Evolutionary conservation across 164 flowering plant genomes (phyloP).

Genomic region (Protea cynaroides): DNA sequence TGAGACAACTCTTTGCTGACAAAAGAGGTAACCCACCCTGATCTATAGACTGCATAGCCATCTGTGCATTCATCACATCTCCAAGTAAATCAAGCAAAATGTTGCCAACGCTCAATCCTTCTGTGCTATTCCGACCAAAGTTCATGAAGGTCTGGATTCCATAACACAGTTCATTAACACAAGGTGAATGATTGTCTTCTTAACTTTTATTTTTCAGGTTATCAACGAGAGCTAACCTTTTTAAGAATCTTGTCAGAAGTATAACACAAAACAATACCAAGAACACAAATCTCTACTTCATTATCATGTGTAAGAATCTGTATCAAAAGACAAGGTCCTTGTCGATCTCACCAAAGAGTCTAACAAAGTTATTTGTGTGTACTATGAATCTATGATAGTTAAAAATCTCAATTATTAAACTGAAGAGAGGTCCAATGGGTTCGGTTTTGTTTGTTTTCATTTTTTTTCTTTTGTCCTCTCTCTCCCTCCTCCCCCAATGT

Average conservation of each 20-base stretch:
- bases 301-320: not conserved
- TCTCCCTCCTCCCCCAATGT: too few species aligned
- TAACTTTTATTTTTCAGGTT: not conserved
- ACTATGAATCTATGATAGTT: not conserved
- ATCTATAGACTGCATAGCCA: conserved; percentile 87
- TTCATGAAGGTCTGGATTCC: conserved; percentile 63
- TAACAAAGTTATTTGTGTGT: not conserved
- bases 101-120: conserved; percentile 91
- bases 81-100: conserved; percentile 82
- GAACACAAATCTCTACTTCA: not conserved
- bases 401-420: not conserved
- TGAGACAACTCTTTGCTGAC: not conserved
- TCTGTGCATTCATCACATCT: conserved; percentile 68
- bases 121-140: conserved; percentile 78
- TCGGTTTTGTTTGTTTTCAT: too few species aligned
- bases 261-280: not conserved
- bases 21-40: conserved; percentile 47
- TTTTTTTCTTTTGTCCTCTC: too few species aligned
- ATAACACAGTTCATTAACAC: not conserved
- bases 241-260: not conserved
- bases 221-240: not conserved
- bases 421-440: not conserved
- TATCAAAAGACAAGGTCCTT: not conserved
- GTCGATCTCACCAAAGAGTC: not conserved
- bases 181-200: not conserved